Percentiles rank a stretch among this genome's conserved stretches.
Evolutionary conservation across 371 early-diverging fungal species (phyloP).

Genomic region (Syncephalastrum racemosum): DNA sequence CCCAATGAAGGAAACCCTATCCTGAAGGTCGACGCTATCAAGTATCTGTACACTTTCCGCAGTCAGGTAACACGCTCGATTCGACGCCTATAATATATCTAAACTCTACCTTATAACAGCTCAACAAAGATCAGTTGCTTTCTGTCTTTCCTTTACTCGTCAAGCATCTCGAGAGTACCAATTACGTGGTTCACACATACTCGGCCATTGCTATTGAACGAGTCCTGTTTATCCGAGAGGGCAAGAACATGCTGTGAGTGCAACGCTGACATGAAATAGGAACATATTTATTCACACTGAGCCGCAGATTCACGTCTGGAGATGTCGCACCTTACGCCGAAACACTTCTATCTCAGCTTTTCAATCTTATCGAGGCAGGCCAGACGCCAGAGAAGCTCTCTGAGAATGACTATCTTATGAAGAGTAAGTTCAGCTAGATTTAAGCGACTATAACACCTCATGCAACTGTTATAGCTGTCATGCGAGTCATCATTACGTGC

Average conservation of each 20-base stretch:
- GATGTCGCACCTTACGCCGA: slow-evolving; percentile 75
- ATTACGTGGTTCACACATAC: slow-evolving; percentile 90
- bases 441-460: background rate
- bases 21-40: slow-evolving; percentile 92
- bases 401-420: slow-evolving; percentile 95
- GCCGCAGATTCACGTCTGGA: slow-evolving; percentile 58
- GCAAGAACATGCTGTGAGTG: slow-evolving; percentile 62
- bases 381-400: slow-evolving; percentile 83
- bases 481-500: slow-evolving; percentile 80
- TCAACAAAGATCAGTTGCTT: slow-evolving; percentile 76
- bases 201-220: slow-evolving; percentile 92
- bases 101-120: slow-evolving; percentile 19
- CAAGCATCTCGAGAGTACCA: slow-evolving; percentile 75
- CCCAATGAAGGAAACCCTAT: slow-evolving; percentile 78
- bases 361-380: slow-evolving; percentile 69
- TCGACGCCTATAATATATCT: background rate
- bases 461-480: slow-evolving; percentile 46
- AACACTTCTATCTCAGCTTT: slow-evolving; percentile 70
- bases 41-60: slow-evolving; percentile 90
- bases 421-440: slow-evolving; percentile 38
- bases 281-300: background rate
- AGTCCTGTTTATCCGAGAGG: slow-evolving; percentile 79
- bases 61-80: slow-evolving; percentile 62
- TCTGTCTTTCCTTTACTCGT: slow-evolving; percentile 79
- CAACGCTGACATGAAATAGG: background rate